Evolutionary conservation across 805 yeast genomes (phyloP), one percentile per base, ranked within the genome.

Genomic region (Dipodascus albidus): DNA sequence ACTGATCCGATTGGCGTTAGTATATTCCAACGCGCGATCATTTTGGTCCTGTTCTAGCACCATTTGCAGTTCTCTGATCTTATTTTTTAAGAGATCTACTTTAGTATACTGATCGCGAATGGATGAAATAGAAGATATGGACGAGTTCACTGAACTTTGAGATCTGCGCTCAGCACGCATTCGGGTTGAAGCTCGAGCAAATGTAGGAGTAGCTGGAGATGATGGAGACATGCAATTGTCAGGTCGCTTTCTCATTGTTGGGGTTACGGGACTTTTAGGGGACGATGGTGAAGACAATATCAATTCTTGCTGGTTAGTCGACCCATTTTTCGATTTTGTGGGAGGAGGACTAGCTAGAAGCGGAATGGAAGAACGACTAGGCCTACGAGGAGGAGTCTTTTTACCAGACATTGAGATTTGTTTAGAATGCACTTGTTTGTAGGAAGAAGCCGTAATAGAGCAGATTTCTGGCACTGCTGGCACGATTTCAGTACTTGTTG

Each of bases 41-140:
- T 50, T 50, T 8, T 57, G 53, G 22, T 61, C 64, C 6, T 53
- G 55, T 50, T 58, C 57, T 47, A 63, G 57, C 11, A 62, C 63
- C 42, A 56, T 59, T 50, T 63, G 65, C 21, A 63, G 61, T 53
- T 63, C 64, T 24, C 54, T 22, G n/a, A 63, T 59, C 53, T 63
- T 63, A 22, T 52, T 33, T 54, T 60, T 60, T 41, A 63, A 59
- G 35, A 61, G 65, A 19, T 60, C 65, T 19, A 63, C 60, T 17
- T 59, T 55, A 11, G 52, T 38, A 50, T 33, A 51, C 50, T 54
- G 58, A 21, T 44, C 48, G 3, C 57, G 50, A 19, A 33, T 42
- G 41, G 56, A 49, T 14, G 53, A 14, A 15, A 23, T 47, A 6
- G 31, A 22, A 27, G 49, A 47, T 11, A 22, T 21, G n/a, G 49